Percentiles rank a stretch among this genome's conserved stretches.
Evolutionary conservation across 1,139 yeast species (phyloP).

Genomic region (Candida sanyaensis): DNA sequence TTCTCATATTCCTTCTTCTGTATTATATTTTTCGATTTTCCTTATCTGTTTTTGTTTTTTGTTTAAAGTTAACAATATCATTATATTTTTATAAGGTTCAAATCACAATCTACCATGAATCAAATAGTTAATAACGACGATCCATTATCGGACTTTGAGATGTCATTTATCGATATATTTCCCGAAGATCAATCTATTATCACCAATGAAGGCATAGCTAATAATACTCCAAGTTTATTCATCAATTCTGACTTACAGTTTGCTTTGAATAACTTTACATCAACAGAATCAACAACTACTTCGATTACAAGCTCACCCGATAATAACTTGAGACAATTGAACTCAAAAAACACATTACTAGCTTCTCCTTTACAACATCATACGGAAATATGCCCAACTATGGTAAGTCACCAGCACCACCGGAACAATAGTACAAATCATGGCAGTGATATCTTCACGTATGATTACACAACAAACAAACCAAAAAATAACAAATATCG

Average conservation of each 20-base stretch:
- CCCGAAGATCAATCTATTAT: not conserved
- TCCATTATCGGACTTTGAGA: constrained; percentile 2
- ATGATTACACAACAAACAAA: constrained; percentile 9
- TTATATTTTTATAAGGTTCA: too few species aligned
- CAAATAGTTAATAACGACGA: constrained; percentile 1
- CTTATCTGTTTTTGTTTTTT: not conserved
- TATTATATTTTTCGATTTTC: not conserved
- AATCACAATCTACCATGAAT: constrained; percentile 1
- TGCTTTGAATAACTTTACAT: not conserved
- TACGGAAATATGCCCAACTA: not conserved
- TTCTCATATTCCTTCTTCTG: not conserved
- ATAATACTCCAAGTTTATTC: constrained; percentile 5
- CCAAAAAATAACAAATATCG: constrained; percentile 6
- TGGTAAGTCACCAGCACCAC: not conserved
- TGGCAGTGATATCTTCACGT: constrained; percentile 13
- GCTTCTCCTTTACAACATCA: constrained; percentile 3
- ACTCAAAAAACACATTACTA: constrained; percentile 2
- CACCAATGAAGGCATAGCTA: not conserved
- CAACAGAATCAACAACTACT: not conserved
- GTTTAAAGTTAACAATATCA: not conserved
- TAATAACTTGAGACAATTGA: not conserved
- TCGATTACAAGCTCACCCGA: not conserved
- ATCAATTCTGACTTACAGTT: not conserved
- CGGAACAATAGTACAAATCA: not conserved
- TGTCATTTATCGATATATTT: not conserved